These are phyloP conservation scores for Dentipellis fragilis DNA, from an alignment of 768 basidiomycete species.

Conservation along the genomic window DNA sequence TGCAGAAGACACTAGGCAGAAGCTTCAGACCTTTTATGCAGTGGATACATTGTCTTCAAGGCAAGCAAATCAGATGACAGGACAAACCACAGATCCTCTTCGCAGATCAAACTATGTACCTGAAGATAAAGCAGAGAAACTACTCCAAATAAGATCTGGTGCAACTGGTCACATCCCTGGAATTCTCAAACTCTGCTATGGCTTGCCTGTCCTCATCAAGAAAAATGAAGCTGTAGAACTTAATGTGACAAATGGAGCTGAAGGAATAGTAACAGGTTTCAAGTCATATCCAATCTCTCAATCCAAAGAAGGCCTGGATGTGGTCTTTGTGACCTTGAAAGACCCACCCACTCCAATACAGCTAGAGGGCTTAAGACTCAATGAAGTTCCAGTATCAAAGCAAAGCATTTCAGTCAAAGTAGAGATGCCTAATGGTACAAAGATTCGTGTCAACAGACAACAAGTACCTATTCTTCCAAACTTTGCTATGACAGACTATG, in stretches of 20 bases:
- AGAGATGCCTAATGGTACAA: constrained; percentile 2
- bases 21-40: constrained; percentile 26
- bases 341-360: constrained; percentile 1
- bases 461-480: constrained; percentile 15
- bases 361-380: constrained; percentile 8
- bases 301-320: constrained; percentile 1
- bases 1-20: no score
- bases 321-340: constrained; percentile 12
- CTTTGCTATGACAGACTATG: constrained; percentile 18
- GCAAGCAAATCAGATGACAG: background rate
- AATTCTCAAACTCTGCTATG: constrained; percentile 10
- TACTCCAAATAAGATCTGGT: constrained; percentile 9
- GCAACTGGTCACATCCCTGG: constrained; percentile 13
- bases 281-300: background rate
- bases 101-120: background rate
- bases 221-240: no score
- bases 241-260: no score
- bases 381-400: constrained; percentile 13
- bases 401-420: background rate
- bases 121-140: constrained; percentile 16
- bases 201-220: constrained; percentile 17
- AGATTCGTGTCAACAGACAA: background rate
- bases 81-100: background rate
- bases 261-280: constrained; percentile 13
- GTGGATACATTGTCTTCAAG: background rate